Evolutionary conservation across 345 rosid species (phyloP).

Genomic region (Camelina sativa): DNA sequence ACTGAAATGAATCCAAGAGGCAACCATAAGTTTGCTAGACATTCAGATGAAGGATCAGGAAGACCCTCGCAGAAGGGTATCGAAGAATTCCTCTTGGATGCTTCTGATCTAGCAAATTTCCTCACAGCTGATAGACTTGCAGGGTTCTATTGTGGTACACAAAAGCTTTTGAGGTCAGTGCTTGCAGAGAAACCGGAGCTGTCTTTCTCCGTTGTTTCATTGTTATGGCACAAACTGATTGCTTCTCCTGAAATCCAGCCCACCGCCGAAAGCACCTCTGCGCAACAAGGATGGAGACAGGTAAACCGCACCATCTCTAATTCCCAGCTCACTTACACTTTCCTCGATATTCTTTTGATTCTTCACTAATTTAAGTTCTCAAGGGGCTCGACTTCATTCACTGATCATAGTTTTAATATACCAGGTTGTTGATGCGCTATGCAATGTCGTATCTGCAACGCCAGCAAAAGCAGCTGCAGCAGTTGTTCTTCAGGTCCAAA

Average conservation of each 20-base stretch:
- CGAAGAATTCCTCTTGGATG: slow-evolving; percentile 70
- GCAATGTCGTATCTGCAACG: slow-evolving; percentile 91
- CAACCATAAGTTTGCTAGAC: slow-evolving; percentile 52
- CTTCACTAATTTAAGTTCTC: slow-evolving; percentile 16
- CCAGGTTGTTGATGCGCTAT: slow-evolving; percentile 92
- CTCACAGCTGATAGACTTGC: slow-evolving; percentile 87
- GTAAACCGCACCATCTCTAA: slow-evolving; percentile 47
- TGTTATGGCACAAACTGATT: slow-evolving; percentile 91
- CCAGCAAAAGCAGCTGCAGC: slow-evolving; percentile 95
- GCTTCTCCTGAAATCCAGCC: slow-evolving; percentile 92
- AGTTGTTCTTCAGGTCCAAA: slow-evolving; percentile 88
- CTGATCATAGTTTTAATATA: slow-evolving; percentile 30
- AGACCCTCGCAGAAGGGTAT: slow-evolving; percentile 60
- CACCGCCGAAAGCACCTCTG: slow-evolving; percentile 91
- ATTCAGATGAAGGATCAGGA: slow-evolving; percentile 56
- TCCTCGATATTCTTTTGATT: slow-evolving; percentile 13
- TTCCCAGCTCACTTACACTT: slow-evolving; percentile 9
- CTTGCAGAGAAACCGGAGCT: slow-evolving; percentile 91
- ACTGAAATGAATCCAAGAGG: slow-evolving; percentile 54
- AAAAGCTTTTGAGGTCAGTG: slow-evolving; percentile 80
- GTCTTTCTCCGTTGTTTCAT: slow-evolving; percentile 92
- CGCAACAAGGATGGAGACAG: slow-evolving; percentile 99
- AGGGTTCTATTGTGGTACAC: slow-evolving; percentile 84
- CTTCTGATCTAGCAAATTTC: slow-evolving; percentile 97
- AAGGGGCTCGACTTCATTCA: slow-evolving; percentile 16